Conservation (phyloP, 2,329 filamentous ascomycete species). For the Zasmidium cellare region DNA sequence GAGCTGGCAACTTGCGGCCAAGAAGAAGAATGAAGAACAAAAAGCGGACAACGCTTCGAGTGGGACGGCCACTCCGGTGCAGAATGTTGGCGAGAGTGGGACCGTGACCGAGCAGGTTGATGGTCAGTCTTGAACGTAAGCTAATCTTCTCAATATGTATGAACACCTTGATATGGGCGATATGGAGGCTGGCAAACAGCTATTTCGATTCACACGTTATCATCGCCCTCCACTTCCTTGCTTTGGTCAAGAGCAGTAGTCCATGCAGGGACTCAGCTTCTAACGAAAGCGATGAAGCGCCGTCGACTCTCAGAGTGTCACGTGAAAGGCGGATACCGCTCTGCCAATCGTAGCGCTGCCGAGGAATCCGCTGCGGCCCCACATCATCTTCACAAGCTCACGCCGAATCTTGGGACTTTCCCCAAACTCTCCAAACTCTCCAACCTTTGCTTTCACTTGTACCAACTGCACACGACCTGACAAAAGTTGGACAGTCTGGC, state of each 20-base stretch:
- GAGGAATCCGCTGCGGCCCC: neutral
- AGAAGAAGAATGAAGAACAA: conserved; percentile 48
- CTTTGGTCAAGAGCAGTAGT: no score
- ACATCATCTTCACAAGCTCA: neutral
- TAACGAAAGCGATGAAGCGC: no score
- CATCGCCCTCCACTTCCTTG: neutral
- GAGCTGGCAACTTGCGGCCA: conserved; percentile 55
- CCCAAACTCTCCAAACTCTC: no score
- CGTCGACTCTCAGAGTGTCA: no score
- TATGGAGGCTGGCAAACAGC: no score
- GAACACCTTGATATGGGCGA: neutral
- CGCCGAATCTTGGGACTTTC: no score
- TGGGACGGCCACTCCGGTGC: conserved; percentile 11
- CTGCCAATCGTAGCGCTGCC: neutral
- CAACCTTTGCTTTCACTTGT: no score
- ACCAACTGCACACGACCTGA: no score
- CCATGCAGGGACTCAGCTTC: no score
- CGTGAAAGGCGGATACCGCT: neutral
- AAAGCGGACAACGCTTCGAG: conserved; percentile 39
- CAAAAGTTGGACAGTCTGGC: no score
- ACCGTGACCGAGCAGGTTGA: conserved; percentile 22
- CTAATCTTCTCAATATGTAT: neutral
- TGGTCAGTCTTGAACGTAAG: conserved; percentile 6
- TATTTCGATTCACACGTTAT: no score
- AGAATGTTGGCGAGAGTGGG: conserved; percentile 25